Evolutionary conservation across 169 alveolate species (phyloP), one percentile per base, ranked within the genome.

Genomic region (Toxoplasma gondii): DNA sequence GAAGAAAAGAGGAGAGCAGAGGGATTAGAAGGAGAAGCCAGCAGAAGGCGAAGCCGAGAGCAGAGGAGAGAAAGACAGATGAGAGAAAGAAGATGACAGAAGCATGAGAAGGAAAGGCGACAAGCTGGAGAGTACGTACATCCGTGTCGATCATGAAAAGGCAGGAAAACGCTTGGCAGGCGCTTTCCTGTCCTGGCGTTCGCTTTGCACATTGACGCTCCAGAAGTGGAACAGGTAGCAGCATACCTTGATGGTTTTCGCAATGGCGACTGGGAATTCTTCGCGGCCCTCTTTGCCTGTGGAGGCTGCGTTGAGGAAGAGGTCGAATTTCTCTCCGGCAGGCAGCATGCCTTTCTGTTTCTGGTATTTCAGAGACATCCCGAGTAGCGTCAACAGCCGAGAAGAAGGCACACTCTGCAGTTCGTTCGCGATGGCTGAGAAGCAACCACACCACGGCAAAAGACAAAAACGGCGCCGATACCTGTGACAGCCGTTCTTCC

Each of bases 301-400:
- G 10, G 7, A 43, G 16, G 88, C 58, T 31, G 92, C 49, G 53
- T 67, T 92, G 43, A 81, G 39, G 45, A 83, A 83, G 34, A 92
- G 44, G 45, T 69, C 82, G 43, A 86, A 41, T 49, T 91, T 88
- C n/a, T 41, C 29, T 43, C 94, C 88, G 5, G 92, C 67, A 12
- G 88, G 95, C 39, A 43, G 41, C 91, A 84, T 80, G 78, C 97
- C 96, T 67, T 84, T 88, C 39, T 88, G 94, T 67, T 93, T 94
- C 92, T 95, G 96, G 93, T 94, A 95, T 38, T 93, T 95, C 93
- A 95, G 53, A 7, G 97, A 96, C 94, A 92, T 94, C 0, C 97
- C 97, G 53, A 95, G 88, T 36, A 95, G 82, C 24, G 95, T 84
- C 88, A 95, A 88, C 29, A 95, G 92, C 22, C 97, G 92, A 31